Percentiles rank a stretch among this genome's conserved stretches.
Conservation (phyloP, 2,329 filamentous ascomycete species). For the Spiromastix sp. region DNA sequence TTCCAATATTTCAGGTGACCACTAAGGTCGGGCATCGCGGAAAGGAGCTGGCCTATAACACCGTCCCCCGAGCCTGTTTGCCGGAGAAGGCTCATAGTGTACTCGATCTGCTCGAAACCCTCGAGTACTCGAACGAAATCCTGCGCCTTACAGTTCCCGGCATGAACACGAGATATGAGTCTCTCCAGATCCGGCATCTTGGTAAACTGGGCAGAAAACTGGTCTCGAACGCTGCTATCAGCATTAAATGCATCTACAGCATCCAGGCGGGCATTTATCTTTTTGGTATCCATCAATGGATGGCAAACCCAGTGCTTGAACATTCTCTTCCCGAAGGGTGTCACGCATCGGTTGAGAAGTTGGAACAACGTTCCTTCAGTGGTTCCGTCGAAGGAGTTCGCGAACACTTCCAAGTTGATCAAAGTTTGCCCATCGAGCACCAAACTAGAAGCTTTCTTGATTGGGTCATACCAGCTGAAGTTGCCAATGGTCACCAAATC, state of each 20-base stretch:
- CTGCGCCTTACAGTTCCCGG: slow-evolving; percentile 75
- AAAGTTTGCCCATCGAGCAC: slow-evolving; percentile 92
- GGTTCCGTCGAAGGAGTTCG: slow-evolving; percentile 82
- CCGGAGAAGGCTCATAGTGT: slow-evolving; percentile 72
- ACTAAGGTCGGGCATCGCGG: slow-evolving; percentile 74
- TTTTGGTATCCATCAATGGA: slow-evolving; percentile 72
- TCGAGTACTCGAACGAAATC: slow-evolving; percentile 92
- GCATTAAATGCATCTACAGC: slow-evolving; percentile 88
- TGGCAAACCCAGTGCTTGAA: slow-evolving; percentile 97
- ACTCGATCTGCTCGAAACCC: slow-evolving; percentile 95
- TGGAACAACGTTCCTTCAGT: slow-evolving; percentile 78
- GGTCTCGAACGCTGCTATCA: slow-evolving; percentile 68
- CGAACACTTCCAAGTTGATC: slow-evolving; percentile 95
- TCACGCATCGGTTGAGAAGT: slow-evolving; percentile 87
- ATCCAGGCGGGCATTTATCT: slow-evolving; percentile 88
- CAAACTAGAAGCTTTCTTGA: slow-evolving; percentile 77
- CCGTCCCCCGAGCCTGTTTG: slow-evolving; percentile 68
- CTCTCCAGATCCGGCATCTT: slow-evolving; percentile 92
- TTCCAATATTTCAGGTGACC: slow-evolving; percentile 75
- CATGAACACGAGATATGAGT: slow-evolving; percentile 88
- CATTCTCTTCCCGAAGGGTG: slow-evolving; percentile 91
- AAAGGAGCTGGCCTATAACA: slow-evolving; percentile 72
- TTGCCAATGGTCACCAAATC: slow-evolving; percentile 82
- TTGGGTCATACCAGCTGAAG: slow-evolving; percentile 85
- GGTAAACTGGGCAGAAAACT: slow-evolving; percentile 77